These are phyloP conservation scores for Mucor velutinosus DNA, from an alignment of 371 early-diverging fungal genomes.

Conservation along the genomic window DNA sequence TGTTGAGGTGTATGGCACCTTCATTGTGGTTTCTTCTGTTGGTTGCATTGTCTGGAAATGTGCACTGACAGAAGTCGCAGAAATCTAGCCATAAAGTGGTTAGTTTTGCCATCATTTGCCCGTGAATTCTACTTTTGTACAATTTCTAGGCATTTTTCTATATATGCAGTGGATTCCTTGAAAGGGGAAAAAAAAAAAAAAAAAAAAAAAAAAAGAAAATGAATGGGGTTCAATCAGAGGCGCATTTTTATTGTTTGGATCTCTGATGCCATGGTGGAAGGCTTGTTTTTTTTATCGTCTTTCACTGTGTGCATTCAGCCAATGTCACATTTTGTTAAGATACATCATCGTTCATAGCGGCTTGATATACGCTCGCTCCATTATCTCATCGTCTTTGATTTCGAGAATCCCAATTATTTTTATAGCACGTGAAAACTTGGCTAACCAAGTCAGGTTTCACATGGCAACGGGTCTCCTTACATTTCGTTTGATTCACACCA, in stretches of 20 bases:
- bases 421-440: slow-evolving; percentile 16
- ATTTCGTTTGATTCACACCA: slow-evolving; percentile 3
- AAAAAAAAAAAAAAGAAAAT: slow-evolving; percentile 5
- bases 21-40: slow-evolving; percentile 47
- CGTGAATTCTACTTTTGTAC: not conserved
- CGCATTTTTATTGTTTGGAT: not conserved
- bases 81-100: slow-evolving; percentile 29
- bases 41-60: slow-evolving; percentile 48
- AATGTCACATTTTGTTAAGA: too few relatives aligned
- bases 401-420: not conserved
- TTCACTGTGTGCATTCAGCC: too few relatives aligned
- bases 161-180: not conserved
- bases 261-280: not conserved
- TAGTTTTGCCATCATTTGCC: not conserved
- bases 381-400: too few relatives aligned
- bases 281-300: not conserved
- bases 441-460: slow-evolving; percentile 16
- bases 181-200: slow-evolving; percentile 6
- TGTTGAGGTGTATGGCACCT: slow-evolving; percentile 37
- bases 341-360: too few relatives aligned
- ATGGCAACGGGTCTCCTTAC: slow-evolving; percentile 9
- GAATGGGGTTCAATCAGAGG: not conserved
- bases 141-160: slow-evolving; percentile 24
- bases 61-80: slow-evolving; percentile 52
- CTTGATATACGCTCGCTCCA: too few relatives aligned